phyloP scores from a whole-genome alignment of 495 filamentous ascomycete species.

The Cercophora newfieldiana region DNA sequence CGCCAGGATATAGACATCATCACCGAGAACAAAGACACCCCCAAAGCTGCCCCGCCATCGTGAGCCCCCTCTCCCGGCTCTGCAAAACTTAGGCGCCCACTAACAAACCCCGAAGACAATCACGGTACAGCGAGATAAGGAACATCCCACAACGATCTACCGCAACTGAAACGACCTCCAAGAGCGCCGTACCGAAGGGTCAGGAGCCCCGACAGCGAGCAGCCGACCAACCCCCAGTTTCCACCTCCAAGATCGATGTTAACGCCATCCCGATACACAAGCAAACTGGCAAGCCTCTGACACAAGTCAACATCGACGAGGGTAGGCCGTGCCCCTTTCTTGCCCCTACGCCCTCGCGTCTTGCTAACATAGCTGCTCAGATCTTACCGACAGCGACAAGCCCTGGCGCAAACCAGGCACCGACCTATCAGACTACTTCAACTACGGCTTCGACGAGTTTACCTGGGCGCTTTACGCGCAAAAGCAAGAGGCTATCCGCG shows the following conservation, averaged over 20 bases:
- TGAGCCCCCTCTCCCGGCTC: slow-evolving; percentile 38
- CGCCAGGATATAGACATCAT: slow-evolving; percentile 91
- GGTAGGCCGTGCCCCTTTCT: slow-evolving; percentile 41
- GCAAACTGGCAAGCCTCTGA: slow-evolving; percentile 72
- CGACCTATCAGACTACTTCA: slow-evolving; percentile 96
- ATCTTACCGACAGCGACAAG: slow-evolving; percentile 82
- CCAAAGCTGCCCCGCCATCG: slow-evolving; percentile 67
- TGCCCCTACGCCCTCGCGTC: background rate
- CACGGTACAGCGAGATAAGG: slow-evolving; percentile 62
- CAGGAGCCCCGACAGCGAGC: slow-evolving; percentile 31
- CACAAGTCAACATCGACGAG: slow-evolving; percentile 77
- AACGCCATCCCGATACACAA: slow-evolving; percentile 79
- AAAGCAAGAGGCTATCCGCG: slow-evolving; percentile 77
- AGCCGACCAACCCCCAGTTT: slow-evolving; percentile 52
- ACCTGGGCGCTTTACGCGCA: slow-evolving; percentile 95
- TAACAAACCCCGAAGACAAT: slow-evolving; percentile 37
- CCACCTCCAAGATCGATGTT: slow-evolving; percentile 80
- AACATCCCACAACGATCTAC: slow-evolving; percentile 65
- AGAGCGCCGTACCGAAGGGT: slow-evolving; percentile 49
- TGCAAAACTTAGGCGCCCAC: background rate
- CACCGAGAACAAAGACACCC: slow-evolving; percentile 77
- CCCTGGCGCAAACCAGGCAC: slow-evolving; percentile 96
- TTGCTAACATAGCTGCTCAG: slow-evolving; percentile 38
- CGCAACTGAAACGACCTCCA: slow-evolving; percentile 49
- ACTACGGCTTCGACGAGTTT: slow-evolving; percentile 99